Percentiles rank a stretch among this genome's conserved stretches.
Evolutionary conservation across 2,329 filamentous ascomycete genomes (phyloP).

Genomic region (Cladobotryum protrusum): DNA sequence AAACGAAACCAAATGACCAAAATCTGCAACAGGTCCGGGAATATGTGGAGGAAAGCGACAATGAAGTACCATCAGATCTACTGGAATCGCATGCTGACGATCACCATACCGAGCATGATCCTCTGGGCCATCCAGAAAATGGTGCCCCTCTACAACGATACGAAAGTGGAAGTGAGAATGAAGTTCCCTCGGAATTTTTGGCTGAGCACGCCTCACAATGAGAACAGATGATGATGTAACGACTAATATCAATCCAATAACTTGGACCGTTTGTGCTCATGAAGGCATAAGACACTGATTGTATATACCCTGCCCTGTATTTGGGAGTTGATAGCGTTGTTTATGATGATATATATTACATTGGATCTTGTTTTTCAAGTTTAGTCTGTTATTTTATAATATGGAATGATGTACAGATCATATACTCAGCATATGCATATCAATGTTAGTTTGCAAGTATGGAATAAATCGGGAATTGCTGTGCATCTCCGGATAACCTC

Average conservation of each 20-base stretch:
- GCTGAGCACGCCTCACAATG: constrained; percentile 32
- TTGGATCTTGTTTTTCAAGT: too few relatives aligned
- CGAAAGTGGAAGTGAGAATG: constrained; percentile 42
- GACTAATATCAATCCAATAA: background rate
- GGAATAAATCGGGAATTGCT: too few relatives aligned
- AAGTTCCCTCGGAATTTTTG: constrained; percentile 47
- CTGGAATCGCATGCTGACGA: constrained; percentile 29
- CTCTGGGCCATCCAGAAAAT: constrained; percentile 13
- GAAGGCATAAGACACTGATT: too few relatives aligned
- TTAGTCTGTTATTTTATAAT: too few relatives aligned
- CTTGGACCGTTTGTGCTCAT: too few relatives aligned
- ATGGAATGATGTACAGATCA: too few relatives aligned
- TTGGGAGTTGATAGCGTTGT: too few relatives aligned
- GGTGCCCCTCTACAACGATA: constrained; percentile 18
- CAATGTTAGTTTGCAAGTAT: too few relatives aligned
- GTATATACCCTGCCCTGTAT: too few relatives aligned
- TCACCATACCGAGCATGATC: constrained; percentile 11
- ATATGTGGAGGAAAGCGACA: constrained; percentile 15
- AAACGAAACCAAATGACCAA: constrained; percentile 2
- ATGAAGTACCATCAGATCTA: constrained; percentile 16
- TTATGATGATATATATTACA: too few relatives aligned
- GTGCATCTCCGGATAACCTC: constrained; percentile 9
- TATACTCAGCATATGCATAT: too few relatives aligned
- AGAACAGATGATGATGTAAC: background rate
- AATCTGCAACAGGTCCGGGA: background rate